phyloP scores from a whole-genome alignment of 352 stramenopile species.

The Thraustochytrium sp. region DNA sequence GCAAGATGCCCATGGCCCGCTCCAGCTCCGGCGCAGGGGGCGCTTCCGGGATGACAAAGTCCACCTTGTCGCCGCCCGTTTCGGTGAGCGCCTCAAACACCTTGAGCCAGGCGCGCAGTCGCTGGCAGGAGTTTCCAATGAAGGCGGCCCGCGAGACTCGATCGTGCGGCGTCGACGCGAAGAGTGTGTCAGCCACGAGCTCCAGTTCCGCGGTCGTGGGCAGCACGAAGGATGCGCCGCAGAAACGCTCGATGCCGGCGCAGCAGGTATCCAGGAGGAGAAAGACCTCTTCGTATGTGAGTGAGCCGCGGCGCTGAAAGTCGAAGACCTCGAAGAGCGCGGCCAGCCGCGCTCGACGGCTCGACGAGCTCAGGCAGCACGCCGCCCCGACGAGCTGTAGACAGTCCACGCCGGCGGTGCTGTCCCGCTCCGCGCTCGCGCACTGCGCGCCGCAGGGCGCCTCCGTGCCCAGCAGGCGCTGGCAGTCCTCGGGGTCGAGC shows the following conservation, averaged over 20 bases:
- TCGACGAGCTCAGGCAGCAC: neutral
- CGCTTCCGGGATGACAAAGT: neutral
- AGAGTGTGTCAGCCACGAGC: neutral
- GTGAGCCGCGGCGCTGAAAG: neutral
- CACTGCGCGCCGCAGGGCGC: neutral
- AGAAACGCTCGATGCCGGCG: neutral
- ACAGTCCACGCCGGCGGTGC: neutral
- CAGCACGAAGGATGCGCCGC: neutral
- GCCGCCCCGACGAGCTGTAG: slow-evolving; percentile 2
- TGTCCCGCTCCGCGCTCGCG: neutral
- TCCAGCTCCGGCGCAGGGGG: no score
- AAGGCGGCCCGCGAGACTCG: neutral
- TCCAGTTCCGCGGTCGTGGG: neutral
- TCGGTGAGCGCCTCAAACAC: neutral
- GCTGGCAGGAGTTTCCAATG: neutral
- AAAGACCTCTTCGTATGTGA: slow-evolving; percentile 5
- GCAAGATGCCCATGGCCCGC: neutral
- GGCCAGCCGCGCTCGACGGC: neutral
- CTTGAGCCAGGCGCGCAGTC: neutral
- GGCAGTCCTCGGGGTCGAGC: neutral
- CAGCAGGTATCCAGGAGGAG: slow-evolving; percentile 9
- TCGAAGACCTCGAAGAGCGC: slow-evolving; percentile 29
- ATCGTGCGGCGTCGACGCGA: neutral
- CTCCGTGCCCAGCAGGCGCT: neutral
- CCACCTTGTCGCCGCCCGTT: neutral